Percentiles rank a stretch among this genome's conserved stretches.
phyloP scores from a whole-genome alignment of 2,329 filamentous ascomycete species.

The Calcarisporium arbuscula region DNA sequence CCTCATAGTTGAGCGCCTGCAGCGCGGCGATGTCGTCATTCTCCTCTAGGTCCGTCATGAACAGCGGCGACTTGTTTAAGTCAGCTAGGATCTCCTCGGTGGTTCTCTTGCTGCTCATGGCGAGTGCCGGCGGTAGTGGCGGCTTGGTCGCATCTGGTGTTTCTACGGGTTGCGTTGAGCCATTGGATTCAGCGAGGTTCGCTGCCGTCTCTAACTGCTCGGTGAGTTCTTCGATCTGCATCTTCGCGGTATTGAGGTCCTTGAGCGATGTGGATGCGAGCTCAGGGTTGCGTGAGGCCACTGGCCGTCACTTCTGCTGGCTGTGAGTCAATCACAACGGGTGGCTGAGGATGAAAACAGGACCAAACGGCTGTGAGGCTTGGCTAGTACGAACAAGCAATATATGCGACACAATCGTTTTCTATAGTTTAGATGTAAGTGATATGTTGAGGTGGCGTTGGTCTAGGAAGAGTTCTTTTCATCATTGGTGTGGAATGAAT shows the following conservation, averaged over 20 bases:
- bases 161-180: neutral
- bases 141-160: conserved; percentile 26
- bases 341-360: too few relatives aligned
- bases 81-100: conserved; percentile 51
- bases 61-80: conserved; percentile 65
- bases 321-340: too few relatives aligned
- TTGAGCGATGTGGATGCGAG: conserved; percentile 4
- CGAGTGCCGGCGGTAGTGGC: conserved; percentile 39
- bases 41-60: conserved; percentile 91
- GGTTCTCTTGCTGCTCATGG: conserved; percentile 36
- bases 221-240: conserved; percentile 38
- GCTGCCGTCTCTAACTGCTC: conserved; percentile 32
- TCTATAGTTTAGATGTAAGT: too few relatives aligned
- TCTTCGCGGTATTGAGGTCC: conserved; percentile 11
- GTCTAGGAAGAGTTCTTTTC: too few relatives aligned
- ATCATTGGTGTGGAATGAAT: too few relatives aligned
- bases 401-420: too few relatives aligned
- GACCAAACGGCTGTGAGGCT: too few relatives aligned
- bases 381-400: too few relatives aligned
- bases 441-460: too few relatives aligned
- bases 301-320: too few relatives aligned
- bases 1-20: conserved; percentile 87
- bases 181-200: conserved; percentile 14
- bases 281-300: too few relatives aligned
- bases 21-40: conserved; percentile 82